Evolutionary conservation across 23 red algal species (phyloP), one percentile per base, ranked within the genome.

Genomic region (Gracilariopsis chorda): DNA sequence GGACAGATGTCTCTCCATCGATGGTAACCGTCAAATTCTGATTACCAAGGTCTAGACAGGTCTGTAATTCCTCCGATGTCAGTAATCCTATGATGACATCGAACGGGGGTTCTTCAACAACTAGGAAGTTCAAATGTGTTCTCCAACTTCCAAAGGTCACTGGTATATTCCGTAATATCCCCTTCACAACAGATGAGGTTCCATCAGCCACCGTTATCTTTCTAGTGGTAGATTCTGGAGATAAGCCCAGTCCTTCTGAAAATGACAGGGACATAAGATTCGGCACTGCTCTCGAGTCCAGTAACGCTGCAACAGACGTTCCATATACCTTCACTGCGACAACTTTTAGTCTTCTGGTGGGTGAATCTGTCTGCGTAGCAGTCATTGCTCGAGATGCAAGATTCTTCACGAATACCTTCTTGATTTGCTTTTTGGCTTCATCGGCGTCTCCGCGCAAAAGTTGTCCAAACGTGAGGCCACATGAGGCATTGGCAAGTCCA

Each of bases 391-490:
- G 25, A 23, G 17, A 17, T n/a, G 55, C 9, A 0, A 58, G 0
- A 23, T 17, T 53, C 4, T 14, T 40, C 0, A 29, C 42, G 14
- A 78, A 35, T 2, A 78, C 19, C 17, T 43, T 30, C 16, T 23
- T 53, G 16, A 52, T 24, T 1, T 42, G 25, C 72, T 45, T 85
- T 12, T 0, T 70, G 2, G 59, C 59, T 13, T 85, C 59, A 17
- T 70, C 59, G 11, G 59, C 55, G 28, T 85, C 80, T 2, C 80
- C 59, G 16, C 80, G 80, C 2, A 85, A 40, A 9, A 85, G 59
- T 29, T 85, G 62, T 10, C 80, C 20, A 45, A 85, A 55, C 14
- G 11, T 52, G 2, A 85, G 36, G 14, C 45, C 27, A n/a, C 30
- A 48, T 3, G 59, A 25, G 42, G 56, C 59, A 4, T 2, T 29